Conservation (phyloP, 768 basidiomycete species). For the Mycena rebaudengoi region DNA sequence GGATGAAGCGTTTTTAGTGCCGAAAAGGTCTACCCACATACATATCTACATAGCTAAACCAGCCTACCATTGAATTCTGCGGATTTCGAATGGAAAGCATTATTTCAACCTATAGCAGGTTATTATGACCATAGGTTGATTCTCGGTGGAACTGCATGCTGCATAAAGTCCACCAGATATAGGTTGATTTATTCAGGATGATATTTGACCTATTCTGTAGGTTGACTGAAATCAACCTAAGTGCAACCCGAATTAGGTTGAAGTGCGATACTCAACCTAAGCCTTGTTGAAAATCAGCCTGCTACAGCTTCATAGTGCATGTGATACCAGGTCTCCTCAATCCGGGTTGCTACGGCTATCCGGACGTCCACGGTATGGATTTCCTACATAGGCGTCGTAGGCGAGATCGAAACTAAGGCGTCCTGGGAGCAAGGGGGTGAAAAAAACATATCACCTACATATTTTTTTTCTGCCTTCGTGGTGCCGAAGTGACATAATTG, state of each 20-base stretch:
- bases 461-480: no score
- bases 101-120: neutral
- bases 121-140: neutral
- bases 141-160: neutral
- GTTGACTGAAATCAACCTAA: slow-evolving; percentile 4
- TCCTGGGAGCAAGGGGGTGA: no score
- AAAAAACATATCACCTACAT: no score
- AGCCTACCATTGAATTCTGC: neutral
- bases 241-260: neutral
- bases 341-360: no score
- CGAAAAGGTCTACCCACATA: no score
- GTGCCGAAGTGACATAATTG: no score
- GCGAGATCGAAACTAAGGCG: no score
- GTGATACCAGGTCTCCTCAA: no score
- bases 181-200: neutral
- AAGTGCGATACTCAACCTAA: neutral
- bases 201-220: neutral
- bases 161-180: neutral
- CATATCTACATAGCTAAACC: neutral
- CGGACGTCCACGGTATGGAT: no score
- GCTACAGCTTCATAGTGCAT: neutral
- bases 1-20: no score
- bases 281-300: neutral
- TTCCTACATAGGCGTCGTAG: no score
- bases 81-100: no score